A percentile compares a stretch with the other conserved stretches of the same genome.
phyloP scores from a whole-genome alignment of 257 asterid species.

The Primulina huaijiensis region DNA sequence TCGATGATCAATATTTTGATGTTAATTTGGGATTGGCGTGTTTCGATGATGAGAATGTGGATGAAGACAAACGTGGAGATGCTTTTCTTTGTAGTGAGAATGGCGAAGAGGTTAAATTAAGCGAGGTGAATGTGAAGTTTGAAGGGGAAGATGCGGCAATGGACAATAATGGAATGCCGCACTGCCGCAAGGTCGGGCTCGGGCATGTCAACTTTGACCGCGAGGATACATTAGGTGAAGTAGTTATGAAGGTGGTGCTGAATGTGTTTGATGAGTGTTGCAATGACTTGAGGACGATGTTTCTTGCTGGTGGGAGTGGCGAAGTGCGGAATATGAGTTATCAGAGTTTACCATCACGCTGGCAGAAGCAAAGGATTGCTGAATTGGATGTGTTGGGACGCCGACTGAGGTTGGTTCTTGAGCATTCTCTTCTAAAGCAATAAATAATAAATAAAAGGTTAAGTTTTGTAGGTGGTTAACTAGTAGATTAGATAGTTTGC shows the following conservation, averaged over 20 bases:
- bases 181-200: conserved; percentile 11
- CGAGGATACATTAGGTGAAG: conserved; percentile 30
- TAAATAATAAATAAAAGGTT: conserved; percentile 40
- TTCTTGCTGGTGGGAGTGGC: conserved; percentile 27
- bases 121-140: conserved; percentile 75
- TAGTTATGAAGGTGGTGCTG: conserved; percentile 44
- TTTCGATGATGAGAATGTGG: conserved; percentile 19
- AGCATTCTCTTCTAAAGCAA: conserved; percentile 47
- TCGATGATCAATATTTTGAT: conserved; percentile 15
- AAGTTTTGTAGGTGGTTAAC: conserved; percentile 20
- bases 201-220: conserved; percentile 5
- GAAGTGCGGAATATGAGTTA: conserved; percentile 17
- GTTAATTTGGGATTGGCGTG: conserved; percentile 22
- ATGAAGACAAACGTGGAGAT: conserved; percentile 21
- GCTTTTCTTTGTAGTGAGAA: conserved; percentile 23
- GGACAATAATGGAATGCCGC: conserved; percentile 22
- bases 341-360: conserved; percentile 43
- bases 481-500: conserved; percentile 18
- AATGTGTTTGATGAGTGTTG: conserved; percentile 61
- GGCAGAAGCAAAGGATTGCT: conserved; percentile 66
- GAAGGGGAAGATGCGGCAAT: conserved; percentile 35
- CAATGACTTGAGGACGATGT: conserved; percentile 44
- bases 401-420: conserved; percentile 66
- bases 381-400: conserved; percentile 65
- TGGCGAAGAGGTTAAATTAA: conserved; percentile 40